Evolutionary conservation across 345 rosid species (phyloP).

Genomic region (Syzygium aromaticum): DNA sequence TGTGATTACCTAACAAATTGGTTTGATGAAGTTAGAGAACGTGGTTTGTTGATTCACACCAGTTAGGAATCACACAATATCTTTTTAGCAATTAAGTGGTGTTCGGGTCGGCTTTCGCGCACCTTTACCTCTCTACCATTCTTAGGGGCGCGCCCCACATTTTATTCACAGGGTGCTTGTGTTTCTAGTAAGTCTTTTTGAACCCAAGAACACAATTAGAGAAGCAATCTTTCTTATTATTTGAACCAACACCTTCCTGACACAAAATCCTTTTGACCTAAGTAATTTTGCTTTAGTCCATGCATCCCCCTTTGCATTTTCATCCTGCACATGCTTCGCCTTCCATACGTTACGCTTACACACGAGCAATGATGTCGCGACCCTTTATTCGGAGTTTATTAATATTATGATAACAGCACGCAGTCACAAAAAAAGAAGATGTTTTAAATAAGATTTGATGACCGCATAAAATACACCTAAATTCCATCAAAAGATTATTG

Average conservation of each 20-base stretch:
- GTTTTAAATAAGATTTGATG: too few species aligned
- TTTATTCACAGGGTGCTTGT: background rate
- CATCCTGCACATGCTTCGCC: background rate
- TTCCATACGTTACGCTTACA: background rate
- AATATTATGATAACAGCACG: background rate
- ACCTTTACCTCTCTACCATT: too few species aligned
- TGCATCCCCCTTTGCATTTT: background rate
- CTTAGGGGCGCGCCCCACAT: background rate
- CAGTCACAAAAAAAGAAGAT: background rate
- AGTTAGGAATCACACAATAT: background rate
- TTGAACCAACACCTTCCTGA: background rate
- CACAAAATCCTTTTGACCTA: background rate
- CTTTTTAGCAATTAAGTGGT: background rate
- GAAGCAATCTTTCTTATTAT: background rate
- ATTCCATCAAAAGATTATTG: too few species aligned
- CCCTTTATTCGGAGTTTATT: rapidly evolving
- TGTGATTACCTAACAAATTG: background rate
- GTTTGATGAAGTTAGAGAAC: background rate
- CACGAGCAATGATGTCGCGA: background rate
- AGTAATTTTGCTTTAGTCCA: background rate
- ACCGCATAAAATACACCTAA: too few species aligned
- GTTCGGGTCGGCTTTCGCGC: background rate
- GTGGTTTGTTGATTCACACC: background rate
- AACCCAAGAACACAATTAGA: background rate
- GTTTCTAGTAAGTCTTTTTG: background rate